Evolutionary conservation across 2,329 filamentous ascomycete species (phyloP), one percentile per base, ranked within the genome.

Genomic region (Aureobasidium sp.): DNA sequence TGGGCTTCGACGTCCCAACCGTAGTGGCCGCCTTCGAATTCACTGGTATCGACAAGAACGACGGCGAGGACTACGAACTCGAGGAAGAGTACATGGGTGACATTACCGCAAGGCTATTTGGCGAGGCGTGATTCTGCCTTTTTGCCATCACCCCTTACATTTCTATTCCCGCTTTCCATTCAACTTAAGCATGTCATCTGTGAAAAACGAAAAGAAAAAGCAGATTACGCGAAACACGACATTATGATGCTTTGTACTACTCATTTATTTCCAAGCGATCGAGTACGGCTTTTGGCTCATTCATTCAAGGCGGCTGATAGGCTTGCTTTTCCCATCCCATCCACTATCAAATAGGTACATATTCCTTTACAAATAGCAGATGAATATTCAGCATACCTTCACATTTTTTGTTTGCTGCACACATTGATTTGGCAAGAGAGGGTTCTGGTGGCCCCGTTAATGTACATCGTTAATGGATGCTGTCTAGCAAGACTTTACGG

Each of bases 71-170:
- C 71, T 94, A 95, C 72, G 86, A 90, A 68, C 78, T 96, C n/a
- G 90, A 95, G 70, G 89, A 94, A 69, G 91, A 87, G 1, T 92
- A 91, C 67, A 90, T 96, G 83, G 91, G 90, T 3, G 91, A 96
- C 67, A 87, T 97, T 65, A 96, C 90, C 0, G 90, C 91, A 21
- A 82, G 88, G 62, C 82, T 97, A 6, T 85, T 97, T 37, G 89
- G 89, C 41, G 92, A 97, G 74, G 68, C 62, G 34, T 61, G 37
- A 55, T 48, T 21, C 25, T 27, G 27, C 48, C 13, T 32, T 6
- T 16, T 5, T 5, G 3, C 5, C 21, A 25, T 29, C 25, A 25
- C 30, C 41, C 42, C 16, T 49, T 13, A n/a, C n/a, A n/a, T n/a
- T 36, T 32, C 15, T 30, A 41, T 21, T 16, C 15, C 16, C 32